Base-by-base conservation (phyloP, 768 basidiomycete genomes). In the Lactarius quietus region DNA sequence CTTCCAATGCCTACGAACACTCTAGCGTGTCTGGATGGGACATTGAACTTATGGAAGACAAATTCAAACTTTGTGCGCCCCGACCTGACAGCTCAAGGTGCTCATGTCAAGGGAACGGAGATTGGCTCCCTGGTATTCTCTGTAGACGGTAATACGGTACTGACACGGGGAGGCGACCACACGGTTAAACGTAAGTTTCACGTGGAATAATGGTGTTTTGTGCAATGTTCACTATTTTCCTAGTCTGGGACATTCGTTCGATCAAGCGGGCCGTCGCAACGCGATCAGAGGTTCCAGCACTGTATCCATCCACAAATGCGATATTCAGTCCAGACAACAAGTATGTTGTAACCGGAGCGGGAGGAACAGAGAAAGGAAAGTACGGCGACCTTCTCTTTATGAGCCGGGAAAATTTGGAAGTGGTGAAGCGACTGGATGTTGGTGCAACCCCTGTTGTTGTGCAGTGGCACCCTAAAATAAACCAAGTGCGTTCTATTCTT, bases 391-490 rank as follows among this genome's bases (percentile, higher is more conserved):
- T 98, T 62, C 75, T 91, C 63, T 87, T 96, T 71, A 73, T 98
- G 76, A 79, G 80, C 64, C 88, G 88, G 73, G 84, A 88, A 63
- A 83, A 81, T 43, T 77, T 97, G 52, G 86, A 87, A 66, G 82
- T 87, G 56, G 85, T 80, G 60, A 89, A 88, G 76, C 81, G 82
- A 51, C 70, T 93, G 52, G 84, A 82, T 62, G 84, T 91, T 71
- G 87, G 87, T 52, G 82, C 87, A 29, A 90, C 87, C 39, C 94
- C 97, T 12, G 92, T 99, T 63, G 90, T 88, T 72, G 92, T 98
- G 3, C 77, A 83, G 31, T 99, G 97, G 97, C 97, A 98, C 78
- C 86, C 92, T 7, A 93, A 92, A 77, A 98, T 99, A 81, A 99
- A 99, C 79, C 93, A 97, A 83, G 93, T 91, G 87, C 73, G 56